Evolutionary conservation across 164 flowering plant species (phyloP), one percentile per base, ranked within the genome.

Genomic region (Platanus orientalis): DNA sequence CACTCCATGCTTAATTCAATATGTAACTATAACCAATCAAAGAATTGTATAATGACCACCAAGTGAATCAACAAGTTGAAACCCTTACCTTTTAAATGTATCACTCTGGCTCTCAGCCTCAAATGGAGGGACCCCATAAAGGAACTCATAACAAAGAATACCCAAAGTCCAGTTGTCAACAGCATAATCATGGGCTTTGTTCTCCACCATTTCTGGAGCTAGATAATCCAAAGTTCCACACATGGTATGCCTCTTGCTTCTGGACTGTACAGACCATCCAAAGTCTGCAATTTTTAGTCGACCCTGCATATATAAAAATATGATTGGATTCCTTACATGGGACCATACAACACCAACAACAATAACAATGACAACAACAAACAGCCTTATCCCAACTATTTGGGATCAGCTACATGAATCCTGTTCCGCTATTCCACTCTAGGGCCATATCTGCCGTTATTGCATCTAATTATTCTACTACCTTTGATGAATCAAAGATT

Each of bases 131-230:
- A 62, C 79, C 30, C 99, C 97, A 71, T 81, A 92, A 39, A 91
- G 81, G 70, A 94, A 91, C 77, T 94, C 99, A 66, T 84, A 94
- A 63, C 96, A 94, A 27, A 94, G 90, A 94, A 45, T 63, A 27
- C 97, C 97, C 75, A 94, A 40, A 67, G 93, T 89, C 99, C 99
- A 94, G 69, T 88, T 89, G 68, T 94, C 99, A 58, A 94, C 96
- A n/a, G 92, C 79, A 59, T 83, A 73, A 57, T 94, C 96, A 72
- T 94, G 97, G 53, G 81, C 86, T 81, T 73, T 91, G 66, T 86
- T 81, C 68, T 85, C 91, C 60, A 89, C 96, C 90, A 94, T 86
- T 79, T 94, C 99, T 60, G 97, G 97, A 57, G 97, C 92, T 49
- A 94, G 71, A 63, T 94, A 94, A 69, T 94, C 97, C 65, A 94